Evolutionary conservation across 192 early-diverging fungal genomes (phyloP).

Genomic region (Backusella luteola): DNA sequence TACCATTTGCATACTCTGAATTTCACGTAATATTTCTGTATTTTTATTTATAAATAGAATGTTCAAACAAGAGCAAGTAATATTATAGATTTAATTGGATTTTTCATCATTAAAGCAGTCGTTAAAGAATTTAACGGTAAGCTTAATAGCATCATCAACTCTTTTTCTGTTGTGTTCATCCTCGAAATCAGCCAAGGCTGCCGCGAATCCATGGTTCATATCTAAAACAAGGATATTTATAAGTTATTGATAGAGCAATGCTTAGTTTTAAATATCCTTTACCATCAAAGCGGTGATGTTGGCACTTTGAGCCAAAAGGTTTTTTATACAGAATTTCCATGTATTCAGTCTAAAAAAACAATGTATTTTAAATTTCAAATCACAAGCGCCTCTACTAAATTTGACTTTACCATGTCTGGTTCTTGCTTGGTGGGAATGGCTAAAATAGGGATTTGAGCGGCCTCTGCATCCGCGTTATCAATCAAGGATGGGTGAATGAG

Average conservation of each 20-base stretch:
- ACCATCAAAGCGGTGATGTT: slow-evolving; percentile 52
- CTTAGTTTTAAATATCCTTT: not conserved
- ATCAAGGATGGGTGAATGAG: slow-evolving; percentile 65
- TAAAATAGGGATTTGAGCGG: slow-evolving; percentile 57
- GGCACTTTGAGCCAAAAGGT: slow-evolving; percentile 46
- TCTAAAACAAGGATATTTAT: not conserved
- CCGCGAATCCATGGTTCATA: slow-evolving; percentile 54
- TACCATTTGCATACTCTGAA: not conserved
- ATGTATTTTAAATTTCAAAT: not conserved
- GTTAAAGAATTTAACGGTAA: slow-evolving; percentile 48
- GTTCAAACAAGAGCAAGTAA: not conserved
- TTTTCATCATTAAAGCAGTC: not conserved
- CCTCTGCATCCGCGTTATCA: slow-evolving; percentile 43
- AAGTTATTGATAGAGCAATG: not conserved
- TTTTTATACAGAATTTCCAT: slow-evolving; percentile 43
- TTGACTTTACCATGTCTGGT: slow-evolving; percentile 34
- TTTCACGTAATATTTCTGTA: not conserved
- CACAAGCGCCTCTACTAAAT: not conserved
- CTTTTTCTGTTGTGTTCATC: slow-evolving; percentile 41
- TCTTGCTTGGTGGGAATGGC: slow-evolving; percentile 67
- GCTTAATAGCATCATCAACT: slow-evolving; percentile 48
- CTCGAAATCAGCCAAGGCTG: slow-evolving; percentile 54
- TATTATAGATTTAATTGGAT: not conserved
- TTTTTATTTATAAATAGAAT: too few species aligned
- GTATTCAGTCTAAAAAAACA: slow-evolving; percentile 17